phyloP scores from a whole-genome alignment of 495 filamentous ascomycete species.

The Neurospora sp. region DNA sequence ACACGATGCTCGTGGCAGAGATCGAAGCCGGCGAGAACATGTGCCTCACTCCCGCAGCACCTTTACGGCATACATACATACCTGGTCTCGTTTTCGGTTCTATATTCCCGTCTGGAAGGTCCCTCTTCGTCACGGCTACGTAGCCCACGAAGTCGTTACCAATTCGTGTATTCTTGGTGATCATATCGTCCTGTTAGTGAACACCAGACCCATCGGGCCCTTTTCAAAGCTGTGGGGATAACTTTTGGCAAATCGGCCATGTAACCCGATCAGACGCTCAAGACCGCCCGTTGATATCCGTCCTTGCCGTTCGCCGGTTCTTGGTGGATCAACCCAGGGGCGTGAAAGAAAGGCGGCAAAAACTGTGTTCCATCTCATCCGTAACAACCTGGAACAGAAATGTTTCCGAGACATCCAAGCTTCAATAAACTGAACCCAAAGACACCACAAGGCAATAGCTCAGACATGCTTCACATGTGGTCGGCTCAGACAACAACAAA shows the following conservation, averaged over 20 bases:
- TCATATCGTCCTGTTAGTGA: background rate
- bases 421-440: background rate
- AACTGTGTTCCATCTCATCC: background rate
- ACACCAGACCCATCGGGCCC: background rate
- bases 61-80: background rate
- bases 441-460: background rate
- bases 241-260: background rate
- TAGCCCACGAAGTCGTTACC: background rate
- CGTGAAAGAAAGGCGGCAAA: background rate
- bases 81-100: background rate
- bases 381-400: background rate
- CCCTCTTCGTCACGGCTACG: background rate
- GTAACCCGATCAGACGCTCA: background rate
- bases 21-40: background rate
- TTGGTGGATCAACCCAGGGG: background rate
- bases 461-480: background rate
- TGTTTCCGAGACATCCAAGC: background rate
- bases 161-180: background rate
- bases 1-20: background rate
- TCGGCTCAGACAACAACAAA: background rate
- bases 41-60: background rate
- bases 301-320: background rate
- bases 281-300: background rate
- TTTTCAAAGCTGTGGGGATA: background rate
- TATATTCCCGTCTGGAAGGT: background rate